Percentiles rank a stretch among this genome's conserved stretches.
Conservation (phyloP, 345 rosid species). For the Capsella bursapastoris region DNA sequence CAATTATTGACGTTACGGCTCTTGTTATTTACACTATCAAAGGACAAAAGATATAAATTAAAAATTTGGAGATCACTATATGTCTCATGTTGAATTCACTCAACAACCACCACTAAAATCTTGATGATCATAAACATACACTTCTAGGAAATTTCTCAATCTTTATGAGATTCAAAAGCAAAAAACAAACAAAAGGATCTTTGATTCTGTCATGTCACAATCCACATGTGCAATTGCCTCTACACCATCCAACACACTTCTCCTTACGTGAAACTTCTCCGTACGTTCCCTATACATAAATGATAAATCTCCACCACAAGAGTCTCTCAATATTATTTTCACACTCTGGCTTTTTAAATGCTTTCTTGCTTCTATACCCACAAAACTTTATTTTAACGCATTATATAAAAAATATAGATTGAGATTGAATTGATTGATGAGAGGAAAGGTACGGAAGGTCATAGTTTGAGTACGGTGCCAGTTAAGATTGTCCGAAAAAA, state of each 20-base stretch:
- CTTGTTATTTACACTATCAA: neutral
- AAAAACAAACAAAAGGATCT: slow-evolving; percentile 23
- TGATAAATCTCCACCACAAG: slow-evolving; percentile 12
- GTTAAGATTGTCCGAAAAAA: slow-evolving; percentile 40
- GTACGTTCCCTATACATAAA: slow-evolving; percentile 30
- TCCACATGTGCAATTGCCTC: slow-evolving; percentile 48
- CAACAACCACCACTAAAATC: slow-evolving; percentile 27
- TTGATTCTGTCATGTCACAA: slow-evolving; percentile 39
- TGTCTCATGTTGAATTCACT: neutral
- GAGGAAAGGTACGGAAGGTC: slow-evolving; percentile 46
- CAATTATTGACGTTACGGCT: neutral
- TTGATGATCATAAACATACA: too few relatives aligned
- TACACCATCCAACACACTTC: slow-evolving; percentile 46
- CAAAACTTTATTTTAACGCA: slow-evolving; percentile 17
- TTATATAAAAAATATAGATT: neutral
- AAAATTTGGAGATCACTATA: neutral
- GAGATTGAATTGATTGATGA: slow-evolving; percentile 31
- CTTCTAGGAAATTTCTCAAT: slow-evolving; percentile 38
- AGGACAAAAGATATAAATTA: too few relatives aligned
- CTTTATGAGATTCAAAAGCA: neutral
- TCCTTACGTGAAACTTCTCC: slow-evolving; percentile 41
- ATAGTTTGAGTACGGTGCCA: slow-evolving; percentile 50
- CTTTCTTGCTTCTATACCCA: slow-evolving; percentile 15
- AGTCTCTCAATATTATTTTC: neutral
- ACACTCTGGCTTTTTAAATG: slow-evolving; percentile 38